Percentiles rank a stretch among this genome's conserved stretches.
Evolutionary conservation across 352 stramenopile species (phyloP).

Genomic region (Phytophthora syringae): DNA sequence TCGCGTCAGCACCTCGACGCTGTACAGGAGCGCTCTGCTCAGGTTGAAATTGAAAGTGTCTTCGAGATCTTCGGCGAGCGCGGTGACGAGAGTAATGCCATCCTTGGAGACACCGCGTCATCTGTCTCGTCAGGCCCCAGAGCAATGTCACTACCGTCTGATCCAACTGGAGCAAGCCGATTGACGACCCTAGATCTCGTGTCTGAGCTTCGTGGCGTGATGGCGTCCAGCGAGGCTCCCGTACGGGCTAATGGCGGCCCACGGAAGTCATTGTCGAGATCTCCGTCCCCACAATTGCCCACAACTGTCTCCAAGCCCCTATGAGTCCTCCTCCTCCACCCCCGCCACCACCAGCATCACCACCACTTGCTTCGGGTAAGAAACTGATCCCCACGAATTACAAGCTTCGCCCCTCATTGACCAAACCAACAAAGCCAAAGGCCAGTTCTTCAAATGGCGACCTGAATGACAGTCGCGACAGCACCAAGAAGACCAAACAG

Average conservation of each 20-base stretch:
- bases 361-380: conserved; percentile 10
- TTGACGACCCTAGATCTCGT: conserved; percentile 63
- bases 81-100: conserved; percentile 13
- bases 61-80: conserved; percentile 54
- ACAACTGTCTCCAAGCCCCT: conserved; percentile 12
- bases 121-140: conserved; percentile 17
- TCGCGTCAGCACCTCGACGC: conserved; percentile 36
- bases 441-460: neutral
- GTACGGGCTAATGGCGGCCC: conserved; percentile 31
- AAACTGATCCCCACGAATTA: conserved; percentile 10
- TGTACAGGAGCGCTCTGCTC: conserved; percentile 50
- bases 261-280: conserved; percentile 39
- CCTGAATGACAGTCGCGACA: conserved; percentile 23
- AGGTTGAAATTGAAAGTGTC: conserved; percentile 58
- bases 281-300: conserved; percentile 27
- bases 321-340: conserved; percentile 23
- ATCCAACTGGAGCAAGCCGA: conserved; percentile 11
- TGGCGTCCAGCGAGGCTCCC: conserved; percentile 68
- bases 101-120: conserved; percentile 17
- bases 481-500: conserved; percentile 12
- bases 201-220: conserved; percentile 64
- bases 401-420: conserved; percentile 14
- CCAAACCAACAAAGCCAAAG: conserved; percentile 15
- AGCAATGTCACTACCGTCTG: conserved; percentile 28
- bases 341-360: conserved; percentile 3